Conservation (phyloP, 2,329 filamentous ascomycete species). For the Geosmithia putterillii region DNA sequence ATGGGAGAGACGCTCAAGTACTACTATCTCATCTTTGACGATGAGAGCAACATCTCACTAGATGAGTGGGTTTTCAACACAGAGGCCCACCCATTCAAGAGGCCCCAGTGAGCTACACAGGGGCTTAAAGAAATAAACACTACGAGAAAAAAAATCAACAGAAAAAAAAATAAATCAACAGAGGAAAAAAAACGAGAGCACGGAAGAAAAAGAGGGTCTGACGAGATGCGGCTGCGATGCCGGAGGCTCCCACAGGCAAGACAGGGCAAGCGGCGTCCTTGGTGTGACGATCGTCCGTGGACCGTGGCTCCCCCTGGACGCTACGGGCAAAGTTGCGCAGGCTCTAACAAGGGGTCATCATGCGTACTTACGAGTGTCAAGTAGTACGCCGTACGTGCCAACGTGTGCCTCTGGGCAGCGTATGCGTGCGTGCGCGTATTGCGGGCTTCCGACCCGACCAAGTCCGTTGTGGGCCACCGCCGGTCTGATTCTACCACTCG, state of each 20-base stretch:
- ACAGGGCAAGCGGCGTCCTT: too few relatives aligned
- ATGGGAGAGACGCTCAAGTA: constrained; percentile 68
- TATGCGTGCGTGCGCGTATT: too few relatives aligned
- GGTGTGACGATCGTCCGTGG: too few relatives aligned
- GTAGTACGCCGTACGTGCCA: too few relatives aligned
- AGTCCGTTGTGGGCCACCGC: too few relatives aligned
- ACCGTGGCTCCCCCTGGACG: too few relatives aligned
- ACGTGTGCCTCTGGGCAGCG: neutral
- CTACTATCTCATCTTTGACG: constrained; percentile 61
- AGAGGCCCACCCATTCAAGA: constrained; percentile 38
- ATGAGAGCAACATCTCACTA: constrained; percentile 49
- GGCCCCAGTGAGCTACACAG: constrained; percentile 10
- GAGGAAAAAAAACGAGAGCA: neutral
- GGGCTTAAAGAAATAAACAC: neutral
- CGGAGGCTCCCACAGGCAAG: too few relatives aligned
- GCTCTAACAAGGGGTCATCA: too few relatives aligned
- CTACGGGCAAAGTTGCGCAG: too few relatives aligned
- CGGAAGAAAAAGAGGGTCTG: neutral
- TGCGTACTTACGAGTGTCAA: too few relatives aligned
- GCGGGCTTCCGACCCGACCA: too few relatives aligned
- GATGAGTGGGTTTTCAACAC: constrained; percentile 59
- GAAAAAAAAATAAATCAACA: neutral
- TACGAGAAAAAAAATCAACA: neutral
- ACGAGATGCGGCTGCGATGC: neutral
- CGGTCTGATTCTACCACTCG: too few relatives aligned